Conservation (phyloP, 1,139 yeast genomes). For the Zygosaccharomyces sapae region DNA sequence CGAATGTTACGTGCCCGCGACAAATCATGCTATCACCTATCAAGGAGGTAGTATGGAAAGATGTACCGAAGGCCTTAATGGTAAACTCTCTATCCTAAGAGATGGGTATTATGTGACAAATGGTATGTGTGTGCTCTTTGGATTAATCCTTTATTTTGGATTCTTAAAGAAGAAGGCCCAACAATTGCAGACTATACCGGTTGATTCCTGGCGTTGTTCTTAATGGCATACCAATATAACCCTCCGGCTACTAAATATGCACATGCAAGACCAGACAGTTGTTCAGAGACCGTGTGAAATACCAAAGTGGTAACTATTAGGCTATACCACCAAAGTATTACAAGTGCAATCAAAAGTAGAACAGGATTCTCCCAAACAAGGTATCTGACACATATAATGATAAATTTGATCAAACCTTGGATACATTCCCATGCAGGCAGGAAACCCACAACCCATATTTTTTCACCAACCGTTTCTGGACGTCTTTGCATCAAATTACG, state of each 20-base stretch:
- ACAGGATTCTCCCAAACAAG: slow-evolving; percentile 42
- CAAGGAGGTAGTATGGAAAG: slow-evolving; percentile 52
- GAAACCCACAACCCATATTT: slow-evolving; percentile 8
- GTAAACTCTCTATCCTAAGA: slow-evolving; percentile 38
- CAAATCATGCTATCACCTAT: slow-evolving; percentile 17
- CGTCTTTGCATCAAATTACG: slow-evolving; percentile 16
- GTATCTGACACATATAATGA: slow-evolving; percentile 24
- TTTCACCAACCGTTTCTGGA: slow-evolving; percentile 8
- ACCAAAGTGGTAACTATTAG: slow-evolving; percentile 75
- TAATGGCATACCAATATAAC: slow-evolving; percentile 15
- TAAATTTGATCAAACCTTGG: slow-evolving; percentile 8
- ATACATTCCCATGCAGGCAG: slow-evolving; percentile 13
- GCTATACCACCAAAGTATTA: slow-evolving; percentile 81
- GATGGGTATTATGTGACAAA: slow-evolving; percentile 90
- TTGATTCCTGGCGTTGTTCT: slow-evolving; percentile 37
- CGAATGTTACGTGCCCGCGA: slow-evolving; percentile 42
- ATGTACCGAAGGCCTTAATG: slow-evolving; percentile 18
- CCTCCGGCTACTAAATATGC: slow-evolving; percentile 29
- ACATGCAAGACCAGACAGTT: slow-evolving; percentile 28
- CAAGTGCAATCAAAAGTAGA: slow-evolving; percentile 42
- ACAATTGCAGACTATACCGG: slow-evolving; percentile 36
- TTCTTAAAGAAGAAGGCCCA: slow-evolving; percentile 58
- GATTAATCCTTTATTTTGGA: slow-evolving; percentile 55
- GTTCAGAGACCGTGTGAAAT: slow-evolving; percentile 75
- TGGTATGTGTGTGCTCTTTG: slow-evolving; percentile 62